A percentile compares a stretch with the other conserved stretches of the same genome.
These are phyloP conservation scores for Colletotrichum noveboracense DNA, from an alignment of 2,329 filamentous ascomycete genomes.

Conservation along the genomic window DNA sequence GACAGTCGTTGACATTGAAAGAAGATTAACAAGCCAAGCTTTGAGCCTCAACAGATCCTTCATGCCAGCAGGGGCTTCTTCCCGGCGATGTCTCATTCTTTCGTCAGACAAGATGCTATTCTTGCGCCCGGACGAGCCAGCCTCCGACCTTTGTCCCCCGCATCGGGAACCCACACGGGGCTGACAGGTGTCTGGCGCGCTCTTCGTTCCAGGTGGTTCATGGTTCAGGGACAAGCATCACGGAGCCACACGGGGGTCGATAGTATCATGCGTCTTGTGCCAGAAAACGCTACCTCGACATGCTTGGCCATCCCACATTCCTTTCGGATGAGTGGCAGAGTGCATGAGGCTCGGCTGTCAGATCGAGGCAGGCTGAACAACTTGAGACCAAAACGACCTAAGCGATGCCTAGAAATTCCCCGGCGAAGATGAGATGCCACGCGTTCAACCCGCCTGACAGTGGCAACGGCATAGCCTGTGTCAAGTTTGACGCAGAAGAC, in stretches of 20 bases:
- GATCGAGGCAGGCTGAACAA: constrained; percentile 8
- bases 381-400: constrained; percentile 2
- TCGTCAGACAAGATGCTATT: neutral
- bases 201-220: constrained; percentile 11
- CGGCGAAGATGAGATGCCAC: constrained; percentile 6
- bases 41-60: constrained; percentile 15
- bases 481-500: neutral
- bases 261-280: neutral
- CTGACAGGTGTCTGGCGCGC: constrained; percentile 9
- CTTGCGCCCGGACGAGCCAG: neutral
- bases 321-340: neutral
- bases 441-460: neutral
- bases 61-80: neutral
- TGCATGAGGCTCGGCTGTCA: constrained; percentile 13
- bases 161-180: neutral
- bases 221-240: constrained; percentile 6
- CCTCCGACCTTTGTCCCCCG: neutral
- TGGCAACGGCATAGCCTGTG: neutral
- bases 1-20: constrained; percentile 2
- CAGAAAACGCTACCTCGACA: neutral
- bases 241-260: neutral
- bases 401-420: neutral
- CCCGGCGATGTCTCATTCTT: neutral
- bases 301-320: neutral
- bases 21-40: constrained; percentile 8